A percentile compares a stretch with the other conserved stretches of the same genome.
Conservation (phyloP, 768 basidiomycete species). For the Neoboletus brunneissimus region DNA sequence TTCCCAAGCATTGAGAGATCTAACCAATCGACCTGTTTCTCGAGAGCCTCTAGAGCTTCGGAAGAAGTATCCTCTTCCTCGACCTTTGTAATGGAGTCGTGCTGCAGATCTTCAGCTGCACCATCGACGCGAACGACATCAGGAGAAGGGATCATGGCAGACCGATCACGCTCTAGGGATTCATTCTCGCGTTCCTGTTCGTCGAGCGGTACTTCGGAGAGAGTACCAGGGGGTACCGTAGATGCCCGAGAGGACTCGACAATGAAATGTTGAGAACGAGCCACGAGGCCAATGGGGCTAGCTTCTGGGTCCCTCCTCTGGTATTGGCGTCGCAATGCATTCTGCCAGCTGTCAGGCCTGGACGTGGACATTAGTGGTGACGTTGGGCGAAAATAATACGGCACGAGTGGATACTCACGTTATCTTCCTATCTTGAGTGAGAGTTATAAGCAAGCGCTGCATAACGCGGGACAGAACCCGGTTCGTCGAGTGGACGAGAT, state of each 20-base stretch:
- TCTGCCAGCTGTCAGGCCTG: conserved; percentile 78
- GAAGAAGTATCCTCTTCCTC: conserved; percentile 22
- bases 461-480: conserved; percentile 69
- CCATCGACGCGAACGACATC: background rate
- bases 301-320: conserved; percentile 64
- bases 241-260: conserved; percentile 32
- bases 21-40: conserved; percentile 62
- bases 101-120: background rate
- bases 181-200: conserved; percentile 14
- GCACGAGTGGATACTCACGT: conserved; percentile 47
- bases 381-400: conserved; percentile 15
- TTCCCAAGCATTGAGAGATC: conserved; percentile 68
- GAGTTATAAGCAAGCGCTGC: conserved; percentile 66
- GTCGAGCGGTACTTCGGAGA: conserved; percentile 7
- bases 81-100: conserved; percentile 10
- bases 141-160: background rate
- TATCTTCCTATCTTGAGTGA: conserved; percentile 80
- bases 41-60: conserved; percentile 23
- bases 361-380: conserved; percentile 13
- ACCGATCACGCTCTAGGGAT: conserved; percentile 8
- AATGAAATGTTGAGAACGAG: conserved; percentile 22
- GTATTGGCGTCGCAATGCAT: conserved; percentile 73
- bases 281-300: conserved; percentile 65
- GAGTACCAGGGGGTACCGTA: conserved; percentile 19
- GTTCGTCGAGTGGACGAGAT: conserved; percentile 60